phyloP scores from a whole-genome alignment of 805 yeast species.

The Pichia cabralensis region DNA sequence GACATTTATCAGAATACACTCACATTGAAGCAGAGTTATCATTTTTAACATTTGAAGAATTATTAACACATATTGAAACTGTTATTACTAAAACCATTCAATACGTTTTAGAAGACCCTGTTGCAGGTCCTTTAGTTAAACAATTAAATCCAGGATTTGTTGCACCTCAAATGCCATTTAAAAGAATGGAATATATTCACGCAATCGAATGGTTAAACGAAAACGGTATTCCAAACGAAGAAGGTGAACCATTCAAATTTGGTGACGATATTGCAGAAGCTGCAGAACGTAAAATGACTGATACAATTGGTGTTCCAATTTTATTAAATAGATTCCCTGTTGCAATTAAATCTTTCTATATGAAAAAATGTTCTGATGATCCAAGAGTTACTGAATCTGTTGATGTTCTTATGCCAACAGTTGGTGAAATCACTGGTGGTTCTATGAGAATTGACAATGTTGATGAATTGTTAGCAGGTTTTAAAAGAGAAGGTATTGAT shows the following conservation, averaged over 20 bases:
- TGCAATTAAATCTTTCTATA: slow-evolving; percentile 95
- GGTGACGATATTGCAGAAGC: slow-evolving; percentile 99
- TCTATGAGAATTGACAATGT: slow-evolving; percentile 89
- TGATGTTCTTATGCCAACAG: slow-evolving; percentile 97
- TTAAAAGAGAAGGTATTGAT: slow-evolving; percentile 85
- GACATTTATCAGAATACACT: slow-evolving; percentile 94
- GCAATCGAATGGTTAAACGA: slow-evolving; percentile 96
- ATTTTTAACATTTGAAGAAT: slow-evolving; percentile 78
- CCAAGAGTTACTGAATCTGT: slow-evolving; percentile 95
- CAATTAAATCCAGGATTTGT: slow-evolving; percentile 88
- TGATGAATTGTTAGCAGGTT: slow-evolving; percentile 81
- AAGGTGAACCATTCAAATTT: slow-evolving; percentile 82
- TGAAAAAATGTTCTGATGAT: slow-evolving; percentile 87
- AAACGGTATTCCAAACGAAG: slow-evolving; percentile 89
- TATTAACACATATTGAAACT: slow-evolving; percentile 76
- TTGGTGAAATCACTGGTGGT: slow-evolving; percentile 98
- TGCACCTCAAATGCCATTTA: slow-evolving; percentile 79
- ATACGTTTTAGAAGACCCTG: slow-evolving; percentile 78
- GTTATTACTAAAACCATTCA: slow-evolving; percentile 60
- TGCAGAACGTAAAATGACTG: slow-evolving; percentile 98
- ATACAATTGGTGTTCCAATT: slow-evolving; percentile 85
- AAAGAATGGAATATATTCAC: slow-evolving; percentile 81
- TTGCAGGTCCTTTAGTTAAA: slow-evolving; percentile 81
- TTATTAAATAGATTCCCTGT: slow-evolving; percentile 91
- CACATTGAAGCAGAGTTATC: slow-evolving; percentile 94